These are phyloP conservation scores for Thymus mandschuricus DNA, from an alignment of 257 asterid species.

Conservation along the genomic window DNA sequence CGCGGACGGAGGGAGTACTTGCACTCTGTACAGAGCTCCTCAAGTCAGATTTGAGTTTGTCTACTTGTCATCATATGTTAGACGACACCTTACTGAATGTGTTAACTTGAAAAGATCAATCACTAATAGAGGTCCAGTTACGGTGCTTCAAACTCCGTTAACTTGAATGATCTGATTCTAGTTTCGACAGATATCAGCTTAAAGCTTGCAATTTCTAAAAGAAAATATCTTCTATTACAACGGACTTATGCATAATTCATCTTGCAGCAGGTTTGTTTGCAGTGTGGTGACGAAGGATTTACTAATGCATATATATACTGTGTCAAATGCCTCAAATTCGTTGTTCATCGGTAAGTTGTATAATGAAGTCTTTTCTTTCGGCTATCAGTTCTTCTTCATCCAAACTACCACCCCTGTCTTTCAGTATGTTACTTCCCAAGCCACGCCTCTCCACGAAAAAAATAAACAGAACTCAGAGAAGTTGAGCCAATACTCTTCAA, in stretches of 20 bases:
- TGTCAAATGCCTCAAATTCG: too few species aligned
- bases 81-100: slow-evolving; percentile 1
- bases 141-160: not conserved
- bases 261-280: too few species aligned
- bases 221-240: too few species aligned
- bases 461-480: not conserved
- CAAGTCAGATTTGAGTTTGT: not conserved
- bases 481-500: not conserved
- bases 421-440: too few species aligned
- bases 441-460: too few species aligned
- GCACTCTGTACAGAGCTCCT: not conserved
- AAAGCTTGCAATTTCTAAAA: too few species aligned
- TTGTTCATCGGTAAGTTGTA: slow-evolving; percentile 44
- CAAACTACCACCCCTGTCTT: too few species aligned
- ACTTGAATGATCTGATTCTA: not conserved
- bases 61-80: not conserved
- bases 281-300: too few species aligned
- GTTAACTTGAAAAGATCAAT: not conserved
- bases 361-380: not conserved
- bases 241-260: too few species aligned
- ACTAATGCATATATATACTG: too few species aligned
- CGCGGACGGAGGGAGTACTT: too few species aligned
- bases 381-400: not conserved
- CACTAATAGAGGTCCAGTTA: not conserved
- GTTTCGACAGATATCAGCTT: not conserved